phyloP scores from a whole-genome alignment of 2,329 filamentous ascomycete species.

The Aspergillus spinulosporus region DNA sequence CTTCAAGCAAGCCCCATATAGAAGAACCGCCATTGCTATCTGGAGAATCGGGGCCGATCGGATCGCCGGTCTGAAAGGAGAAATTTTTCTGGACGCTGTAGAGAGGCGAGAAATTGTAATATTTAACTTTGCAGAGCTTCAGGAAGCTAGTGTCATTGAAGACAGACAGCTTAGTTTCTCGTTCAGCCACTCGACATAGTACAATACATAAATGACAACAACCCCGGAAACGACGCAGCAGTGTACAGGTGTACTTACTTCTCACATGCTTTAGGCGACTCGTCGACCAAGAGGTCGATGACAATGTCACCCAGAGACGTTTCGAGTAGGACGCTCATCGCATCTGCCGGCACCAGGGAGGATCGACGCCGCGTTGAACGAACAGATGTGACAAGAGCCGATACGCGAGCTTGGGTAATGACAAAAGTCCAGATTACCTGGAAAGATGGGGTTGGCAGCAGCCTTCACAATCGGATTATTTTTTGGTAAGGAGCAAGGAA shows the following conservation, averaged over 20 bases:
- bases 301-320: conserved; percentile 92
- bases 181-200: conserved; percentile 54
- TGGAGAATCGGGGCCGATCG: conserved; percentile 78
- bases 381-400: conserved; percentile 5
- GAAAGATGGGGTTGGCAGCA: conserved; percentile 2
- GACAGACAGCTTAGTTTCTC: conserved; percentile 53
- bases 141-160: conserved; percentile 68
- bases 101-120: conserved; percentile 95
- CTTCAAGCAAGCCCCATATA: conserved; percentile 82
- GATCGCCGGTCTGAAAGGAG: conserved; percentile 94
- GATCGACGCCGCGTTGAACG: conserved; percentile 21
- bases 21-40: conserved; percentile 90
- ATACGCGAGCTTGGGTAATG: background rate
- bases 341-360: conserved; percentile 18
- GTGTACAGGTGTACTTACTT: conserved; percentile 66
- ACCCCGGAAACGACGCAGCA: background rate
- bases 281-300: conserved; percentile 85
- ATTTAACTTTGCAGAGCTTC: conserved; percentile 98
- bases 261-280: conserved; percentile 87
- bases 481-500: background rate
- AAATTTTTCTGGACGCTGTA: conserved; percentile 93
- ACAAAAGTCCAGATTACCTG: conserved; percentile 1
- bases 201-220: conserved; percentile 15
- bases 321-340: conserved; percentile 91
- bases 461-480: conserved; percentile 4